Base-by-base conservation (phyloP, 352 stramenopile genomes). In the Phytophthora aleatoria region DNA sequence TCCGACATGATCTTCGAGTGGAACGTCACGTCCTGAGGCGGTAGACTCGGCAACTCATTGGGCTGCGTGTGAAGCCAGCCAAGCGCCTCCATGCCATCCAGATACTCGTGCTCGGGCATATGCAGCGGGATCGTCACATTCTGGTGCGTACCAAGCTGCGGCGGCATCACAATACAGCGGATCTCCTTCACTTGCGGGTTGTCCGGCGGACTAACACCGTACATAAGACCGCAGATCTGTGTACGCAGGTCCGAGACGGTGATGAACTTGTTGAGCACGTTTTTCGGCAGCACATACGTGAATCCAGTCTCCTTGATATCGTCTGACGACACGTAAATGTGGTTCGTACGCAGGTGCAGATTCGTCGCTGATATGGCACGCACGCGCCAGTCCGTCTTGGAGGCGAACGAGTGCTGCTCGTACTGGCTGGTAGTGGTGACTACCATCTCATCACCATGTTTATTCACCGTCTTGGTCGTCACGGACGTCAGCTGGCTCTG, bases 11-110 rank as follows among this genome's bases (percentile, higher is more conserved):
- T 98, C 56, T 96, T 97, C 28, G 94, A 91, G 74, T 99, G 96
- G 59, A 97, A 96, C 0, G 98, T 95, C 36, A 99, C 96, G 75
- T 99, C 98, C 59, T 96, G 80, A 27, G 97, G 92, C 10, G 97
- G 91, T 70, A 99, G 89, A 61, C 98, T 95, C 57, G 97, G 95
- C 38, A 99, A 69, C 69, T 99, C 97, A 65, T 98, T 99, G 11
- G 98, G 98, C 76, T 99, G 97, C 1, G 98, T 99, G 83, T 99
- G 98, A 55, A 99, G 98, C 97, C 98, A 99, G 5, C 98, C 98
- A 8, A 99, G 85, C 51, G 97, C 96, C 74, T 99, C 96, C 78
- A 99, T 90, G 11, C 96, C 97, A 55, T 99, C 93, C 52, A 99
- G 70, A 57, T 98, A 95, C 60, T 99, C 96, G 76, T 99, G 95